phyloP scores from a whole-genome alignment of 116 monocot species.

The Cymodocea nodosa region DNA sequence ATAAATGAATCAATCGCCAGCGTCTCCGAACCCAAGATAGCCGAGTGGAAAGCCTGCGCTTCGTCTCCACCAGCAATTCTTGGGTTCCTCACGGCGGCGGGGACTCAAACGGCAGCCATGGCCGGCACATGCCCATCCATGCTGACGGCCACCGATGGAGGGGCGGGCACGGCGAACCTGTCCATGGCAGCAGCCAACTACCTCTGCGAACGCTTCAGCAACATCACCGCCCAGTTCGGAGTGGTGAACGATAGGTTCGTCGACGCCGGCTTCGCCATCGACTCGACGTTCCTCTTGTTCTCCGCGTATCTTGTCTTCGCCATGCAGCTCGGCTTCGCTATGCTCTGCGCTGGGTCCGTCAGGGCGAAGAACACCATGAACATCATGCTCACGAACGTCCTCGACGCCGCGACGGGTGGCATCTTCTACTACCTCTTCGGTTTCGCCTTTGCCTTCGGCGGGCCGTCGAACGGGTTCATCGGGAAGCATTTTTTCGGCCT shows the following conservation, averaged over 20 bases:
- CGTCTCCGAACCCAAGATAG: too few species aligned
- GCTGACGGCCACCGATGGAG: not conserved
- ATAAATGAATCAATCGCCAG: too few species aligned
- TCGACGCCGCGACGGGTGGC: conserved; percentile 60
- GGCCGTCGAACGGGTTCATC: conserved; percentile 51
- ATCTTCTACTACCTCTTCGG: conserved; percentile 85
- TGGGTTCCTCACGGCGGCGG: too few species aligned
- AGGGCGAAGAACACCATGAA: conserved; percentile 90
- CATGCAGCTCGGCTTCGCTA: conserved; percentile 83
- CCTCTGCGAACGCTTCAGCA: conserved; percentile 10
- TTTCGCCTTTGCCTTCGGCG: conserved; percentile 70
- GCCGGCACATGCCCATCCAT: conserved; percentile 2
- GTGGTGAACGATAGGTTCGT: not conserved
- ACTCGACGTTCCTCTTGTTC: conserved; percentile 19
- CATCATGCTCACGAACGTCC: conserved; percentile 94
- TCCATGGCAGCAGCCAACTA: not conserved
- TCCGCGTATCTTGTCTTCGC: conserved; percentile 71
- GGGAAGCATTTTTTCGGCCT: conserved; percentile 53
- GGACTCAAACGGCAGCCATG: conserved; percentile 1
- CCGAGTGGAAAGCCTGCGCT: too few species aligned
- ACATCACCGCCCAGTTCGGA: conserved; percentile 2
- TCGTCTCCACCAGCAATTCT: too few species aligned
- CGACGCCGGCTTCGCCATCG: conserved; percentile 12
- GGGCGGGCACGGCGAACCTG: not conserved
- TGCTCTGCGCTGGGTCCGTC: conserved; percentile 88